Evolutionary conservation across 2,329 filamentous ascomycete genomes (phyloP), one percentile per base, ranked within the genome.

Genomic region (Cordyceps cateniannulata): DNA sequence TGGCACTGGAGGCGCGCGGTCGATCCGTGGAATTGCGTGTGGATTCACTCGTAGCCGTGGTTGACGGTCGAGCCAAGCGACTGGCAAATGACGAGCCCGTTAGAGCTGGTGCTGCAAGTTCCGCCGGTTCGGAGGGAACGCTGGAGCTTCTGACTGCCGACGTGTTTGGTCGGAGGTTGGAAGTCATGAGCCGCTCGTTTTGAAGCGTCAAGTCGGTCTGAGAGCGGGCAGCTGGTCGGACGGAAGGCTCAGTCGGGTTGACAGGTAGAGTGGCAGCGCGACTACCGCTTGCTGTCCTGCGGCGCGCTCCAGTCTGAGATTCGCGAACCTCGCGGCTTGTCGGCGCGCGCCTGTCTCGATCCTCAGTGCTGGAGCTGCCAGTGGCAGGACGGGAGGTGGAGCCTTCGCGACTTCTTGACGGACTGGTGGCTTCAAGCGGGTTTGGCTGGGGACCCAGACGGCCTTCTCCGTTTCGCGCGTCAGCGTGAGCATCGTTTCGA

Each of bases 161-260:
- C 29, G 78, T 71, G 48, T 70, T 71, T 2, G 79, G 75, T 44
- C 78, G 74, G 14, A 70, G 70, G 5, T 69, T 65, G 2, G 71
- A 66, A 5, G 73, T 65, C 25, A 78, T 78, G 16, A 73, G 69
- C 9, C 71, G 72, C 24, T 75, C 75, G 7, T 79, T 71, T 47
- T 78, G 76, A 5, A 77, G 63, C 2, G 75, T 73, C 9, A 91
- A 74, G 68, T 92, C 88, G 2, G 84, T 88, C 51, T 86, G 83
- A 20, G 89, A 90, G 24, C 83, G 81, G 24, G 82, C 77, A 14
- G 83, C 81, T 47, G 81, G 79, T 56, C 79, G 75, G 27, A 75
- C 69, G 14, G 81, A 76, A 29, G 76, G 68, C 45, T 77, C 70
- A 2, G 76, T 71, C 18, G 75, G 71, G 55, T 74, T 73, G 20